phyloP scores from a whole-genome alignment of 306 rosid species.

The Quercus aquifolioides region DNA sequence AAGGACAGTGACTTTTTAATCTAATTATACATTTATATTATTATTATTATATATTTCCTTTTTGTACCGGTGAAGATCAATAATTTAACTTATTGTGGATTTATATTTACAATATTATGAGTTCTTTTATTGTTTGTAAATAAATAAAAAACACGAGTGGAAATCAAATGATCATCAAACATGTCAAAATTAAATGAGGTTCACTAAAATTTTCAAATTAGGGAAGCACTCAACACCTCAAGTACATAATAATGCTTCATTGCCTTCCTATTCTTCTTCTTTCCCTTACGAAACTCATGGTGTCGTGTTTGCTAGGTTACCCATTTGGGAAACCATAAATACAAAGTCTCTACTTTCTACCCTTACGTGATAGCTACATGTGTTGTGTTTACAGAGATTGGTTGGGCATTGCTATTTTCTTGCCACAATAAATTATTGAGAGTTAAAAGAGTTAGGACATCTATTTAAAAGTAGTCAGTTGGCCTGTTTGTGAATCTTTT shows the following conservation, averaged over 20 bases:
- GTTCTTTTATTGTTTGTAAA: too few species aligned
- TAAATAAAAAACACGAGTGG: too few species aligned
- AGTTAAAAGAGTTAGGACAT: background rate
- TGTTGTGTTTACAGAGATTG: background rate
- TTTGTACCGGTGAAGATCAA: too few species aligned
- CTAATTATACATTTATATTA: too few species aligned
- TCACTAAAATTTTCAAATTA: too few species aligned
- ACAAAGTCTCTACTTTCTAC: background rate
- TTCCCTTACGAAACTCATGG: background rate
- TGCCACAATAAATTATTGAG: background rate
- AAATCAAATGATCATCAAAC: too few species aligned
- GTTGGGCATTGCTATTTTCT: background rate
- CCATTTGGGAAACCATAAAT: slow-evolving; percentile 2
- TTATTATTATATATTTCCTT: too few species aligned
- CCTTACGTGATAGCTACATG: background rate
- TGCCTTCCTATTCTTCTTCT: background rate
- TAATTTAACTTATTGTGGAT: too few species aligned
- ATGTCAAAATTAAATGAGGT: too few species aligned
- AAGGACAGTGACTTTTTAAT: too few species aligned
- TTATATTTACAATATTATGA: too few species aligned
- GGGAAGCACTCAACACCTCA: too few species aligned
- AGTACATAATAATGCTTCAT: background rate
- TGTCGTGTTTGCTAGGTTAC: background rate
- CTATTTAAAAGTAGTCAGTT: background rate
- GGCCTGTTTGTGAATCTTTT: background rate